Evolutionary conservation across 139 green algal genomes (phyloP).

Genomic region (Tetratostichococcus sp.): DNA sequence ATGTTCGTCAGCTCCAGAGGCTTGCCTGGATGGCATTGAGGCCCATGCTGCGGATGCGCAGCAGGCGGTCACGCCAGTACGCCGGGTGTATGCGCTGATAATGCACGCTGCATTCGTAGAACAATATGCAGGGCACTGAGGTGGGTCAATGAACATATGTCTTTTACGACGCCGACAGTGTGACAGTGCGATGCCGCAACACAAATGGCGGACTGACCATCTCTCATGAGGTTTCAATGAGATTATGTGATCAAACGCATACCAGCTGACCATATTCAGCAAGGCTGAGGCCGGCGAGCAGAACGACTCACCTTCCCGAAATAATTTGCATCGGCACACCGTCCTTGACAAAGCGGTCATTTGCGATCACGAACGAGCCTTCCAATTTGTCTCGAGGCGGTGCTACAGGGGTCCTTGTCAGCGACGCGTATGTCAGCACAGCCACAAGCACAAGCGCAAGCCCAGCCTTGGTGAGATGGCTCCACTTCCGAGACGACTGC

Average conservation of each 20-base stretch:
- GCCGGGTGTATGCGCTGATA: slow-evolving; percentile 49
- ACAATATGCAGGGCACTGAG: no score
- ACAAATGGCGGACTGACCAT: neutral
- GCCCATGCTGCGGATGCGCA: slow-evolving; percentile 36
- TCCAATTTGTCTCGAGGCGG: neutral
- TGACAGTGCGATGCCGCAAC: no score
- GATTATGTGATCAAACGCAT: no score
- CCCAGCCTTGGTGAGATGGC: neutral
- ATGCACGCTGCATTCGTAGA: slow-evolving; percentile 37
- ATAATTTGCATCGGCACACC: slow-evolving; percentile 37
- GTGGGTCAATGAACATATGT: no score
- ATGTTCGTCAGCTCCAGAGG: no score
- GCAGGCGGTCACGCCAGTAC: slow-evolving; percentile 49
- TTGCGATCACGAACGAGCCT: slow-evolving; percentile 22
- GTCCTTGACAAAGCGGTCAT: slow-evolving; percentile 37
- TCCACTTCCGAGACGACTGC: neutral
- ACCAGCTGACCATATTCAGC: no score
- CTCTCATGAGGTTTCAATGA: no score
- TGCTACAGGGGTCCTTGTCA: neutral
- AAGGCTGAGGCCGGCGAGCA: no score
- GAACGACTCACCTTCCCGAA: slow-evolving; percentile 27
- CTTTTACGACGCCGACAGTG: no score
- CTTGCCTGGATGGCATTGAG: slow-evolving; percentile 47
- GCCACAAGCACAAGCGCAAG: neutral
- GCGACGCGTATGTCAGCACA: neutral